Base-by-base conservation (phyloP, 345 rosid species). In the Aquilaria yunnanensis region DNA sequence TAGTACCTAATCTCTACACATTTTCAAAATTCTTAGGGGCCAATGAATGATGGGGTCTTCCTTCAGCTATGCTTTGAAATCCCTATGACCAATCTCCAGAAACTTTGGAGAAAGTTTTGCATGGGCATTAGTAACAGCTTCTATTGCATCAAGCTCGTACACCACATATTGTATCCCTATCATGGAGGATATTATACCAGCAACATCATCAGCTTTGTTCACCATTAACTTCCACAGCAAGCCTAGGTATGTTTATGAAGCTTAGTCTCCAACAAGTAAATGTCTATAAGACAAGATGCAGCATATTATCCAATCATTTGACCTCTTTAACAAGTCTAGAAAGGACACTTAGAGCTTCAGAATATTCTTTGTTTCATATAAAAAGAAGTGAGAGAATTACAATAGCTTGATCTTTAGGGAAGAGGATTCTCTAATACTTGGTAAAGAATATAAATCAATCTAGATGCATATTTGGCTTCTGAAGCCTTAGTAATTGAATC, bases 151-250 rank as follows among this genome's bases (percentile, higher is more conserved):
- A 37, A 86, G 55, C 59, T 86, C 89, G 0, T 83, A 84, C 2
- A 85, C 92, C 41, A 76, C 79, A 7, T 86, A 83, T 12, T 76
- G 79, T 13, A 83, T 63, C 14, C 92, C 92, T 32, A 87, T 89
- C 78, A 80, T 86, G 9, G 89, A 83, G 46, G 92, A 81, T 49
- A 84, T 81, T 65, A 84, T 78, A 12, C 87, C 85, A 0, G 85
- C 70, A 9, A 86, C 92, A 60, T 86, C 85, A 74, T 86, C 92
- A 59, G 89, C 92, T 68, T 83, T 87, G 72, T 57, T 83, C 61
- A 81, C 92, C 89, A 83, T 86, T n/a, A 86, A 83, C 64, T 83
- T 83, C 81, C 89, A 83, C 12, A 86, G 57, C 57, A 86, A 41
- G 23, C 23, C 23, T 23, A 23, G 23, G 23, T 23, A 23, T 1